Conservation (phyloP, 768 basidiomycete species). For the Tricholoma terreum region DNA sequence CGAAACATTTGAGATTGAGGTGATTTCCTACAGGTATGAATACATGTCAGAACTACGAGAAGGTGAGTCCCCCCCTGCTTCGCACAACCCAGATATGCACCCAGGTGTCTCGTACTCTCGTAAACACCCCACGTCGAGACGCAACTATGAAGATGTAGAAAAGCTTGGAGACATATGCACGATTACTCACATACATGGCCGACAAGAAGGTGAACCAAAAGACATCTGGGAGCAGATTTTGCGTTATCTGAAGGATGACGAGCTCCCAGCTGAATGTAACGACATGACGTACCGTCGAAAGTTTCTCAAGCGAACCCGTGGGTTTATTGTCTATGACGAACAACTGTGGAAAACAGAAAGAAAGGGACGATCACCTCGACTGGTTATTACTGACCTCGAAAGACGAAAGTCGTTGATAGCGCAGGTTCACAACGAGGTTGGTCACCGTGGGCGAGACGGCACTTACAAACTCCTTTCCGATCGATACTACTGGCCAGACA, state of each 20-base stretch:
- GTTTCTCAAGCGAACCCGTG: conserved; percentile 1
- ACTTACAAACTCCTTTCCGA: too few relatives aligned
- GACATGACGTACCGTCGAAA: neutral
- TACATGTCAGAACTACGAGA: conserved; percentile 16
- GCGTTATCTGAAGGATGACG: neutral
- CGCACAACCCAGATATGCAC: too few relatives aligned
- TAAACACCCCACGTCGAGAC: too few relatives aligned
- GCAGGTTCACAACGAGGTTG: too few relatives aligned
- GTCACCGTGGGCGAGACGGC: too few relatives aligned
- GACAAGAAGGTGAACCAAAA: too few relatives aligned
- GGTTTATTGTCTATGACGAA: conserved; percentile 18
- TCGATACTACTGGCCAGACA: too few relatives aligned
- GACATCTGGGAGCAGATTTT: conserved; percentile 16
- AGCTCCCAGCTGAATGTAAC: neutral
- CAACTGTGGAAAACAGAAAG: too few relatives aligned
- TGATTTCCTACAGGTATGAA: conserved; percentile 8
- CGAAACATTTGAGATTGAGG: conserved; percentile 25
- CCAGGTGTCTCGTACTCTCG: too few relatives aligned
- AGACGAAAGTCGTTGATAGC: too few relatives aligned
- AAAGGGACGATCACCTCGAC: too few relatives aligned
- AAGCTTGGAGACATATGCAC: neutral
- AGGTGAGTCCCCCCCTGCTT: neutral
- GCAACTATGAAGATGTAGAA: neutral
- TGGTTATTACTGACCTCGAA: too few relatives aligned
- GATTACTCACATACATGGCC: conserved; percentile 5